phyloP scores from a whole-genome alignment of 148 eudicot species.

The Linanthus parryae region DNA sequence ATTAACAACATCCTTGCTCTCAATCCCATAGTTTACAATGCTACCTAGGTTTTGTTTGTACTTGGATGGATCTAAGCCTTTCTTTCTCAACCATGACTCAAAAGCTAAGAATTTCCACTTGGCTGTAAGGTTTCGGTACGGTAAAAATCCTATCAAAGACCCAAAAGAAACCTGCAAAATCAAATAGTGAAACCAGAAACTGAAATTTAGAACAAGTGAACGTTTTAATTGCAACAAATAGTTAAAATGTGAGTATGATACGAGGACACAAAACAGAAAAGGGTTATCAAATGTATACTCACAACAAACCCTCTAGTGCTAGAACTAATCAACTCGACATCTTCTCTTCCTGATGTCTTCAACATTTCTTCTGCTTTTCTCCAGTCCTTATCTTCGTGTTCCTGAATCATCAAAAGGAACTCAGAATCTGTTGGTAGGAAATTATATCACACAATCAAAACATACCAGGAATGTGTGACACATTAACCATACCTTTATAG shows the following conservation, averaged over 20 bases:
- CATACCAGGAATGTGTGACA: neutral
- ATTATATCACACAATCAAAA: neutral
- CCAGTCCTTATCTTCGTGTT: constrained; percentile 73
- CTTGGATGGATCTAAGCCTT: constrained; percentile 72
- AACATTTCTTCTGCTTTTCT: constrained; percentile 50
- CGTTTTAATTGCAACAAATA: constrained; percentile 2
- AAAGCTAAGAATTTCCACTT: constrained; percentile 89
- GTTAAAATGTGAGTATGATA: neutral
- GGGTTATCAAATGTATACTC: constrained; percentile 16
- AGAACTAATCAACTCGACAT: constrained; percentile 76
- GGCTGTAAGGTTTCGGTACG: constrained; percentile 80
- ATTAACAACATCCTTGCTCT: constrained; percentile 21
- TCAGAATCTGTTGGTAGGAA: constrained; percentile 17
- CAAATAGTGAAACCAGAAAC: neutral
- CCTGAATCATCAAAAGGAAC: constrained; percentile 31
- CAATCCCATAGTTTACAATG: constrained; percentile 44
- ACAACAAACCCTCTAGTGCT: constrained; percentile 91
- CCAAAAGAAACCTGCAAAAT: constrained; percentile 74
- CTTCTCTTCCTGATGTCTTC: constrained; percentile 51
- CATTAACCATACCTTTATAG: constrained; percentile 38
- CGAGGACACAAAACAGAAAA: neutral
- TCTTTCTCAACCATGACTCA: constrained; percentile 90
- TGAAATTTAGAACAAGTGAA: neutral
- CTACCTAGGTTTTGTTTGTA: constrained; percentile 67
- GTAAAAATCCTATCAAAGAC: constrained; percentile 87